Conservation (phyloP, 2,329 filamentous ascomycete species). For the Epichloe brachyelytri region DNA sequence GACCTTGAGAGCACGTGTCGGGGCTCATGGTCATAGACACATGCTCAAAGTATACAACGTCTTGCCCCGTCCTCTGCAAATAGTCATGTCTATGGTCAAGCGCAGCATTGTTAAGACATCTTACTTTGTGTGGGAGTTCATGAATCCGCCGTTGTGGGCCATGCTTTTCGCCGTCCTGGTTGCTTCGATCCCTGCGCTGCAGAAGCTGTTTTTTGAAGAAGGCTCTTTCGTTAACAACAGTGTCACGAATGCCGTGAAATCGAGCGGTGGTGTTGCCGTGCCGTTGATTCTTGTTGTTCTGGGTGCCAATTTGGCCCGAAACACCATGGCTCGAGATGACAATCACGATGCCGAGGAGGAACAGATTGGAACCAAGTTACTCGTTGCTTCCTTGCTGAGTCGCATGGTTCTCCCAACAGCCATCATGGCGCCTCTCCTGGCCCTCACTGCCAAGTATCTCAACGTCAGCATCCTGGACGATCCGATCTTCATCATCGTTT, state of each 20-base stretch:
- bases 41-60: slow-evolving; percentile 18
- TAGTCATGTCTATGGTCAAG: slow-evolving; percentile 17
- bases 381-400: slow-evolving; percentile 73
- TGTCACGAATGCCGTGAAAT: slow-evolving; percentile 73
- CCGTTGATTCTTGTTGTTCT: slow-evolving; percentile 91
- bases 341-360: slow-evolving; percentile 58
- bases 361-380: slow-evolving; percentile 56
- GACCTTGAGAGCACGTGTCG: slow-evolving; percentile 17
- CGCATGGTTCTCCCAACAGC: slow-evolving; percentile 87
- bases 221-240: slow-evolving; percentile 89
- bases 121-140: slow-evolving; percentile 73
- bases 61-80: slow-evolving; percentile 31
- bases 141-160: slow-evolving; percentile 97
- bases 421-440: slow-evolving; percentile 84
- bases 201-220: slow-evolving; percentile 74
- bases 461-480: slow-evolving; percentile 92
- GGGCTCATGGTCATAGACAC: slow-evolving; percentile 12
- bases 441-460: slow-evolving; percentile 76
- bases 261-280: slow-evolving; percentile 82
- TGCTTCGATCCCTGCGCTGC: slow-evolving; percentile 72
- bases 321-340: slow-evolving; percentile 61
- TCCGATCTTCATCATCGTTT: slow-evolving; percentile 95
- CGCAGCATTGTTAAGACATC: slow-evolving; percentile 33
- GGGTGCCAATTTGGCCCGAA: slow-evolving; percentile 85
- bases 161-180: slow-evolving; percentile 89